Conservation (phyloP, 2,329 filamentous ascomycete species). For the Colletotrichum theobromicola region DNA sequence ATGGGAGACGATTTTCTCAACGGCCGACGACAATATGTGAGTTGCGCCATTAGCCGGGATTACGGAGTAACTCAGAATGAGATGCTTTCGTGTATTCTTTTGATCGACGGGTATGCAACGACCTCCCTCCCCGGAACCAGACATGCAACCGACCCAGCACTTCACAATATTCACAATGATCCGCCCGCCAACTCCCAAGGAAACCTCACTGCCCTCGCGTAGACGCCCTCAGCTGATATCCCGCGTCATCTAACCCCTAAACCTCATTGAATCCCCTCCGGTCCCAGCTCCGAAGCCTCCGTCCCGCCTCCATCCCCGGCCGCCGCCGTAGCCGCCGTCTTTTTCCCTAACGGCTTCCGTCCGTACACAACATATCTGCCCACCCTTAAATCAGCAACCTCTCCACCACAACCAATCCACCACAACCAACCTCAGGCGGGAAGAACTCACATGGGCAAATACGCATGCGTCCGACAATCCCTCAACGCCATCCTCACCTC, state of each 20-base stretch:
- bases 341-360: background rate
- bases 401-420: too few relatives aligned
- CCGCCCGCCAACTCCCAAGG: background rate
- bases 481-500: slow-evolving; percentile 27
- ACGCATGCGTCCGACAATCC: slow-evolving; percentile 30
- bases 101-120: background rate
- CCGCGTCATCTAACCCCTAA: background rate
- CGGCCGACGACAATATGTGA: rapidly evolving
- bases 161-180: background rate
- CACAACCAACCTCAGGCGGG: background rate
- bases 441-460: slow-evolving; percentile 22
- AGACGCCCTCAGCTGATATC: too few relatives aligned
- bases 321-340: background rate
- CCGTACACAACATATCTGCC: slow-evolving; percentile 16
- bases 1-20: background rate
- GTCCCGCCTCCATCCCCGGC: background rate
- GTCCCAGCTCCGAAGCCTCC: background rate
- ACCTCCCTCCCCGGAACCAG: background rate
- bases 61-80: background rate
- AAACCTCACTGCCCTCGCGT: background rate
- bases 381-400: background rate
- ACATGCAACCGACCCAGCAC: background rate
- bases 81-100: background rate
- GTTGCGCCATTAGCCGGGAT: background rate
- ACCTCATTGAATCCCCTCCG: background rate